Conservation (phyloP, 2,329 filamentous ascomycete species). For the Colletotrichum sp. region DNA sequence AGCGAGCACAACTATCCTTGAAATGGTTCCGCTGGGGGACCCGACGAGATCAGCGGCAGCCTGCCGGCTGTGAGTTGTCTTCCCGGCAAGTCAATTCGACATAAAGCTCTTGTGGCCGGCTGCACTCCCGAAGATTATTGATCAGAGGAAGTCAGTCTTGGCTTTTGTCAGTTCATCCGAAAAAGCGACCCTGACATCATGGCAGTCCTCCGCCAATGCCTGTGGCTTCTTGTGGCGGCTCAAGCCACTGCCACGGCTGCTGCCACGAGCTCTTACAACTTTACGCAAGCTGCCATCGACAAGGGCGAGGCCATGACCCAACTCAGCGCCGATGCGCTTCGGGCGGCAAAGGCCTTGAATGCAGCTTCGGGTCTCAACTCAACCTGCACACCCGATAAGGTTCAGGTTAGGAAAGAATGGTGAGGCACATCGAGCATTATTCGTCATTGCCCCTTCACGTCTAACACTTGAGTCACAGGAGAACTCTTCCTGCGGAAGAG, state of each 20-base stretch:
- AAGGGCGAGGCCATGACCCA: not conserved
- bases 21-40: not conserved
- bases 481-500: not conserved
- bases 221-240: not conserved
- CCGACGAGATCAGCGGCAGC: not conserved
- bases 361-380: not conserved
- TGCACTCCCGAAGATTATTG: not conserved
- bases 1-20: not conserved
- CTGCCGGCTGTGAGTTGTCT: not conserved
- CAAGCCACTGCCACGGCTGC: not conserved
- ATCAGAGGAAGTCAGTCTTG: not conserved
- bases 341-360: not conserved
- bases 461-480: not conserved
- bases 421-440: not conserved
- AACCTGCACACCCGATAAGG: not conserved
- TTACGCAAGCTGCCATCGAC: not conserved
- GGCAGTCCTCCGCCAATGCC: not conserved
- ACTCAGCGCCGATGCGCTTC: not conserved
- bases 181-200: not conserved
- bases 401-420: constrained; percentile 13
- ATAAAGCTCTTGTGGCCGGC: not conserved
- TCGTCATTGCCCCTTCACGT: not conserved
- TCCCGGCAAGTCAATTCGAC: not conserved
- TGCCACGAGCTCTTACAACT: not conserved
- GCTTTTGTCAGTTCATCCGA: not conserved